These are phyloP conservation scores for Hericium alpestre DNA, from an alignment of 768 basidiomycete genomes.

Conservation along the genomic window DNA sequence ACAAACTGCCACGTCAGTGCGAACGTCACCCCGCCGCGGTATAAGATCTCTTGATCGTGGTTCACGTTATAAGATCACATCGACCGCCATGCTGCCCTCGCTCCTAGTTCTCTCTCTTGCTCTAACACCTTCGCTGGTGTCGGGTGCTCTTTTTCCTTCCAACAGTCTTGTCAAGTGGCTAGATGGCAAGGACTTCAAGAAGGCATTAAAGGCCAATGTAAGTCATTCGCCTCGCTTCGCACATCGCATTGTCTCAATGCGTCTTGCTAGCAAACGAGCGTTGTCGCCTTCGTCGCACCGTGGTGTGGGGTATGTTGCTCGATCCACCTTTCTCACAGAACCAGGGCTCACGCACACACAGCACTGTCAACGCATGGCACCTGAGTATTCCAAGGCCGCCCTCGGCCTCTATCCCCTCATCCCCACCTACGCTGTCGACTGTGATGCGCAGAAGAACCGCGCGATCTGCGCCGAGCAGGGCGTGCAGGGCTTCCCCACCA, in stretches of 20 bases:
- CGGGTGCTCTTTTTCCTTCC: slow-evolving; percentile 36
- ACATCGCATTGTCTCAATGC: background rate
- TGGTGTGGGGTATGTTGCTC: slow-evolving; percentile 71
- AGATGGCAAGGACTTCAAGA: slow-evolving; percentile 58
- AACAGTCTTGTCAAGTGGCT: slow-evolving; percentile 56
- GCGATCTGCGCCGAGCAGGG: slow-evolving; percentile 74
- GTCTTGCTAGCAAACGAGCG: slow-evolving; percentile 45
- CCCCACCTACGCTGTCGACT: slow-evolving; percentile 89
- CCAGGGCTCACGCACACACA: slow-evolving; percentile 17
- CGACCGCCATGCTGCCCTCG: slow-evolving; percentile 19
- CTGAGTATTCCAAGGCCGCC: slow-evolving; percentile 80
- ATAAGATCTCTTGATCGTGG: background rate
- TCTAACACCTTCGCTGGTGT: slow-evolving; percentile 36
- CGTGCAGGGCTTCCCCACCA: slow-evolving; percentile 86
- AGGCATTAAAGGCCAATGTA: slow-evolving; percentile 68
- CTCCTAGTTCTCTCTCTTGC: slow-evolving; percentile 26
- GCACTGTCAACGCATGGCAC: slow-evolving; percentile 81
- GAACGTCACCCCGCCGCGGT: background rate
- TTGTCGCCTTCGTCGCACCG: slow-evolving; percentile 90
- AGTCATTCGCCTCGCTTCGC: slow-evolving; percentile 17
- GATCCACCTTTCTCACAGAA: background rate
- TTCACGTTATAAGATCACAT: background rate
- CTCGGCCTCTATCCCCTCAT: slow-evolving; percentile 68
- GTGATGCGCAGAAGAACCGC: slow-evolving; percentile 67
- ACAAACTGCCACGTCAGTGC: background rate